Evolutionary conservation across 768 basidiomycete species (phyloP), one percentile per base, ranked within the genome.

Genomic region (Clathrus columnatus): DNA sequence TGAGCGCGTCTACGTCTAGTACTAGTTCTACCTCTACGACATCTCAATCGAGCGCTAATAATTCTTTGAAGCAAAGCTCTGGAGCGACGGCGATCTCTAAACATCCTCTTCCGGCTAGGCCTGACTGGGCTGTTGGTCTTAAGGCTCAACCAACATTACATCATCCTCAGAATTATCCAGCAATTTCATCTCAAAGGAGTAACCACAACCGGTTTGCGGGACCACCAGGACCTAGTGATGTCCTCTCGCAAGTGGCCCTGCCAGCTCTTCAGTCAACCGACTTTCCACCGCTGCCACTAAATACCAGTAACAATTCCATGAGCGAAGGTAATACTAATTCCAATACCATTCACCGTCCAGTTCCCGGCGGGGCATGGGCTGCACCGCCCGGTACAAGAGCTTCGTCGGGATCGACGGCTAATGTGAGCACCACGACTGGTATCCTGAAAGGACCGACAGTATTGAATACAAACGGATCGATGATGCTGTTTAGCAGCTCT

Each of bases 91-190:
- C 84, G 5, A 87, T 87, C 2, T 86, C 84, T 75, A 89, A 70
- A 59, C 82, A 83, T 55, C 90, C 89, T 14, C 75, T 92, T 36
- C 90, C 90, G 3, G 72, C 87, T 2, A 77, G 90, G 56, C 90
- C 90, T 41, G 90, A 92, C 66, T 92, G 91, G 90, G 89, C 90
- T 17, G 86, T 91, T 4, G 87, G 87, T 16, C 73, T 91, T 29
- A 88, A 85, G 65, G 80, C 60, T 11, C 84, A 87, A 57, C 82
- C 84, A 26, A 85, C 81, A 11, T 67, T 86, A 24, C 79, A 85
- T 60, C 46, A 76, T 27, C 69, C 76, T 0, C 71, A 71, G 24
- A 30, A 54, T 24, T 57, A 85, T 59, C 48, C 76, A 23, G 69
- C 75, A 1, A 70, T 70, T 27, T 32, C 56, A 24, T 57, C 65